phyloP scores from a whole-genome alignment of 2,329 filamentous ascomycete species.

The Cercospora canescens region DNA sequence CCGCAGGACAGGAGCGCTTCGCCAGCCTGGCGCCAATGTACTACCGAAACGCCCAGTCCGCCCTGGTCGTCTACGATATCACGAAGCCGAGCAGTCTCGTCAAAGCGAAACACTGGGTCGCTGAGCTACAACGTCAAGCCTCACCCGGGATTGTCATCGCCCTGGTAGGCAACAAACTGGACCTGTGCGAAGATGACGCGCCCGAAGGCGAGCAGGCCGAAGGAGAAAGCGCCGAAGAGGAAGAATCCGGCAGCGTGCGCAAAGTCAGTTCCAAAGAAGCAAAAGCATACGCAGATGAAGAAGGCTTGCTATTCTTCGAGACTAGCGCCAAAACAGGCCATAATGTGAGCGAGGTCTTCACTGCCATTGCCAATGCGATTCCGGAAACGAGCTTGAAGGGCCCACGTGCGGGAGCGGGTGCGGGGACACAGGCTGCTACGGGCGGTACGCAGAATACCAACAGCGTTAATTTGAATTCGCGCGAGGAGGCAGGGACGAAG shows the following conservation, averaged over 20 bases:
- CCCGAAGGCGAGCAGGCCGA: slow-evolving; percentile 47
- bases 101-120: slow-evolving; percentile 99
- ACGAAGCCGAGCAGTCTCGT: slow-evolving; percentile 93
- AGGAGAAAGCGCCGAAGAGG: slow-evolving; percentile 40
- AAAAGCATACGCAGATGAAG: slow-evolving; percentile 90
- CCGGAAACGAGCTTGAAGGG: slow-evolving; percentile 96
- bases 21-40: slow-evolving; percentile 98
- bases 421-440: slow-evolving; percentile 58
- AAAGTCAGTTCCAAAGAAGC: slow-evolving; percentile 92
- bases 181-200: slow-evolving; percentile 64
- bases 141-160: slow-evolving; percentile 96
- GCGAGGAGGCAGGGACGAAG: slow-evolving; percentile 71
- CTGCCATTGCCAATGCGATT: slow-evolving; percentile 96
- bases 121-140: slow-evolving; percentile 93
- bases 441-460: slow-evolving; percentile 54
- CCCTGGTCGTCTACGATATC: slow-evolving; percentile 96
- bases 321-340: slow-evolving; percentile 95
- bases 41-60: slow-evolving; percentile 97
- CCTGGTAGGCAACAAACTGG: slow-evolving; percentile 93
- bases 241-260: slow-evolving; percentile 64
- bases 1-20: slow-evolving; percentile 95
- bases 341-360: slow-evolving; percentile 95
- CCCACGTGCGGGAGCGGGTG: slow-evolving; percentile 64
- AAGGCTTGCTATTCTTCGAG: slow-evolving; percentile 93
- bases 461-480: slow-evolving; percentile 79